Evolutionary conservation across 352 stramenopile species (phyloP), one percentile per base, ranked within the genome.

Genomic region (Phytopythium kandeliae): DNA sequence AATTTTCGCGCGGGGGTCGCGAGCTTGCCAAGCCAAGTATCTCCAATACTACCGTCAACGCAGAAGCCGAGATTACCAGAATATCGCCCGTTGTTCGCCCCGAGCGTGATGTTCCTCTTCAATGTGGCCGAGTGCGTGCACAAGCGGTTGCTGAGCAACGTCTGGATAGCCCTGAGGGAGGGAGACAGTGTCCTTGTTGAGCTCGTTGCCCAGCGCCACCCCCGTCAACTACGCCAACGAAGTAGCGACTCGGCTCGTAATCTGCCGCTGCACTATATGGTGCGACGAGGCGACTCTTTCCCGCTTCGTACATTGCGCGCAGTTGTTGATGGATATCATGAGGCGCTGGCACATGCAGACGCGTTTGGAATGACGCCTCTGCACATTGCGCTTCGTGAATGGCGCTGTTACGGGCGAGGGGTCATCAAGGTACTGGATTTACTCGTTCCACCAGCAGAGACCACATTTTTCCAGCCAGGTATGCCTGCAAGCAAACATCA

Each of bases 281-380:
- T 87, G 15, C 71, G 71, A 4, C 50, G 85, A 31, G 26, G 43
- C 16, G n/a, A 54, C 2, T 36, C 57, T 3, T 71, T 78, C 5
- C 51, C 61, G 1, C 44, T 78, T 9, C 13, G 48, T 22, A 60
- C 86, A 4, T 45, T 86, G 24, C 48, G 53, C 7, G 51, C 60
- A 0, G 66, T 90, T n/a, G 67, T 70, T 1, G 6, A 59, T 4
- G 74, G 67, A 0, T 74, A 75, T 38, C 51, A 41, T 0, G 70
- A 85, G 4, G 79, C 72, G 7, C 54, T 84, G 30, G 17, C 19
- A n/a, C 49, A 61, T 10, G 42, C 28, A 4, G 78, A 90, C 54
- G 65, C 63, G 17, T 81, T 75, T 48, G 76, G 72, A 8, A 79
- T 85, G 56, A 86, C 72, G 12, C 79, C 79, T 13, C 44, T 88